These are phyloP conservation scores for Telfairia occidentalis DNA, from an alignment of 331 rosid genomes.

Conservation along the genomic window DNA sequence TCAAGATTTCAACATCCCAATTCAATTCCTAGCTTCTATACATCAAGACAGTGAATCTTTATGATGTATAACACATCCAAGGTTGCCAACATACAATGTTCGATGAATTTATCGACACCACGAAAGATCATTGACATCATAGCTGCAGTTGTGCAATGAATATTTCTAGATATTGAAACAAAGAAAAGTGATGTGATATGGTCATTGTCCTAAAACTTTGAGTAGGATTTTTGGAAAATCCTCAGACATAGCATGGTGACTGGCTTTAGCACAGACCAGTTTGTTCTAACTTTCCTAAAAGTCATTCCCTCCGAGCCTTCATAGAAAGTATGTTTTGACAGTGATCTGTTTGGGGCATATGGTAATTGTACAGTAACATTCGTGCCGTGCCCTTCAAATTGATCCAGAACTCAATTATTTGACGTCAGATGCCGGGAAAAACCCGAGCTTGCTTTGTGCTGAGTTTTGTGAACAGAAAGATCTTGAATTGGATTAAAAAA, in stretches of 20 bases:
- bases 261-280: constrained; percentile 2
- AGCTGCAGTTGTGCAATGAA: background rate
- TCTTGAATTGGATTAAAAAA: background rate
- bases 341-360: background rate
- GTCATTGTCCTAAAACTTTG: constrained; percentile 1
- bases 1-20: background rate
- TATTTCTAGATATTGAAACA: background rate
- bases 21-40: background rate
- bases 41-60: background rate
- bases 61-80: background rate
- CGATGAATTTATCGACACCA: background rate
- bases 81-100: background rate
- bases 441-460: background rate
- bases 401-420: background rate
- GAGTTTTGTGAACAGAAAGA: constrained; percentile 3
- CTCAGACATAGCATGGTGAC: background rate
- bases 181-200: background rate
- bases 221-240: background rate
- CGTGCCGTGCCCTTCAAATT: background rate
- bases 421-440: background rate
- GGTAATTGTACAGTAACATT: background rate
- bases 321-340: background rate
- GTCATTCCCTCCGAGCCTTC: background rate
- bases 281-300: background rate
- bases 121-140: background rate